A percentile compares a stretch with the other conserved stretches of the same genome.
phyloP scores from a whole-genome alignment of 768 basidiomycete species.

The Suillus ampliporus region DNA sequence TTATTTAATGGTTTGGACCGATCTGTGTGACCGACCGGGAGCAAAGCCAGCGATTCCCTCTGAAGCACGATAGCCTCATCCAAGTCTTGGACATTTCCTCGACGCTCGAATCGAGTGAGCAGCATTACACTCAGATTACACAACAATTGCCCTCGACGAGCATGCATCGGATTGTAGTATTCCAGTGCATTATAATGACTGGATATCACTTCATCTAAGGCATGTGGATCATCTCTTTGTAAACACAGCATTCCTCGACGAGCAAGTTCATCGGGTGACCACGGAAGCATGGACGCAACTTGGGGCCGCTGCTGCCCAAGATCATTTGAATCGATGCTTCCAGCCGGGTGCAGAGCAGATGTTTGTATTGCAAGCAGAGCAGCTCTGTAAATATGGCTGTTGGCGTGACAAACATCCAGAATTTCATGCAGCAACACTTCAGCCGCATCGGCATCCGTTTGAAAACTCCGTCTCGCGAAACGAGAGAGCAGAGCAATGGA shows the following conservation, averaged over 20 bases:
- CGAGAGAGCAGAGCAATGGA: neutral
- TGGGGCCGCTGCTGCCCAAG: too few relatives aligned
- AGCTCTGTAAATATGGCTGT: neutral
- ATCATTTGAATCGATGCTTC: too few relatives aligned
- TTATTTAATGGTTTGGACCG: too few relatives aligned
- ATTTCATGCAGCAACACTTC: neutral
- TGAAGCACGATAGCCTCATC: too few relatives aligned
- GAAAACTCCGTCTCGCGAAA: neutral
- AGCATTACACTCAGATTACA: conserved; percentile 23
- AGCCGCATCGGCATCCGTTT: conserved; percentile 1
- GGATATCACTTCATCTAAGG: neutral
- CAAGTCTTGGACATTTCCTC: too few relatives aligned
- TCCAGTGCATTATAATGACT: neutral
- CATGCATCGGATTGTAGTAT: neutral
- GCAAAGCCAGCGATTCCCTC: too few relatives aligned
- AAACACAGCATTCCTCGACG: neutral
- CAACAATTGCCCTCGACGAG: neutral
- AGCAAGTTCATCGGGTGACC: neutral
- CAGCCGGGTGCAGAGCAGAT: too few relatives aligned
- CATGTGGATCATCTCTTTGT: neutral
- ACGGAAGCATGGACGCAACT: neutral
- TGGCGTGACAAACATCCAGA: neutral
- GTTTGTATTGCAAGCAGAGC: neutral
- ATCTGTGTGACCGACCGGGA: too few relatives aligned
- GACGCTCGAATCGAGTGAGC: conserved; percentile 13